These are phyloP conservation scores for Linum lewisii DNA, from an alignment of 345 rosid genomes.

Conservation along the genomic window DNA sequence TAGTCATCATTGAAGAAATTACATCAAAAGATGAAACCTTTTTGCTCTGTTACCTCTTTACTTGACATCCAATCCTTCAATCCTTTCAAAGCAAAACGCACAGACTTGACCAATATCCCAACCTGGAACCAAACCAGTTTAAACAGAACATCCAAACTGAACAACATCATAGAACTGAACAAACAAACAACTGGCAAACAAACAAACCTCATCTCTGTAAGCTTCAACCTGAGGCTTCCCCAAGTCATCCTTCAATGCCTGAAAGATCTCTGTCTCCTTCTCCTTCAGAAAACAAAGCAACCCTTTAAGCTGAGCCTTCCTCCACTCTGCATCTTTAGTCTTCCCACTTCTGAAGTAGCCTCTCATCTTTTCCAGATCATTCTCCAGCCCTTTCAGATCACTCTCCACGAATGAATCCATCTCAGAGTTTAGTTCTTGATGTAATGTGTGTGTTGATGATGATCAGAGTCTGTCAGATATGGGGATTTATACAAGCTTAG, in stretches of 20 bases:
- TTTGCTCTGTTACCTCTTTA: slow-evolving; percentile 24
- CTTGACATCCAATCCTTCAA: slow-evolving; percentile 50
- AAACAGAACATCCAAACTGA: neutral
- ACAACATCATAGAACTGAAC: too few species aligned
- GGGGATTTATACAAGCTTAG: too few species aligned
- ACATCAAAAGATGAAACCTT: neutral
- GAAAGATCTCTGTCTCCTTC: slow-evolving; percentile 28
- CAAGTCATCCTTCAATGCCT: slow-evolving; percentile 37
- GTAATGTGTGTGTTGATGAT: too few species aligned
- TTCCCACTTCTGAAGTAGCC: slow-evolving; percentile 32
- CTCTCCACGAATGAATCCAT: too few species aligned
- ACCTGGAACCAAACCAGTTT: slow-evolving; percentile 28
- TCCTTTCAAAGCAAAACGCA: slow-evolving; percentile 28
- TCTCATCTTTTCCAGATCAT: slow-evolving; percentile 25
- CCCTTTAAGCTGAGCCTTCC: slow-evolving; percentile 46
- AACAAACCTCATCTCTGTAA: slow-evolving; percentile 47
- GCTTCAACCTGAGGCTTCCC: slow-evolving; percentile 68
- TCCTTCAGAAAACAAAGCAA: slow-evolving; percentile 37
- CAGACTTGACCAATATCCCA: slow-evolving; percentile 36
- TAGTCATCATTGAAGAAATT: neutral
- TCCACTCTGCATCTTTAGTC: slow-evolving; percentile 44
- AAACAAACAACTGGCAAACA: neutral
- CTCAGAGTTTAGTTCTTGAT: too few species aligned
- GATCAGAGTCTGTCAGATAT: too few species aligned
- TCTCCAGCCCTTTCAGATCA: slow-evolving; percentile 13